Evolutionary conservation across 2,329 filamentous ascomycete species (phyloP), one percentile per base, ranked within the genome.

Genomic region (Aspergillus udagawae): DNA sequence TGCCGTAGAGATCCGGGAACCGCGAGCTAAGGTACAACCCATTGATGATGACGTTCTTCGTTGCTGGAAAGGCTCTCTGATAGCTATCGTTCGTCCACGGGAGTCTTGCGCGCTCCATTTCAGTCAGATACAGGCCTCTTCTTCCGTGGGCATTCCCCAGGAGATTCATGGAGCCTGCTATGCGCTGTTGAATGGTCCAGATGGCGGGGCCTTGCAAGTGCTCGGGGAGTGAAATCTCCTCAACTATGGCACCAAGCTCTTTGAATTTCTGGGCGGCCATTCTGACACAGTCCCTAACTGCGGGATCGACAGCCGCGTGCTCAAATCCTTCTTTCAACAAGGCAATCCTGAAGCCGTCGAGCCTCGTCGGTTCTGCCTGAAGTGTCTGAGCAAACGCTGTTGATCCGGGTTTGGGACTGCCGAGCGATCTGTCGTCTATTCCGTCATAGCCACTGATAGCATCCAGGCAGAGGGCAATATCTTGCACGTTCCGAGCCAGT

Each of bases 201-300:
- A 83, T 77, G 0, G 75, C 67, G 0, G 78, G 73, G 0, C 76
- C 80, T 14, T 74, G 64, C 17, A 68, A 60, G 63, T 84, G 81
- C 0, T 68, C 60, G 10, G 82, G 82, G 10, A 85, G 70, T 0
- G 79, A 82, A 1, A 84, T 71, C 51, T 83, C 77, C 28, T 78
- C 75, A 0, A 85, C 73, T 0, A 61, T 72, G 4, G 82, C 82
- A 0, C 82, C 82, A 0, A 84, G 71, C 0, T 72, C 65, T 41
- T 68, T 59, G 54, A 83, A 76, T 21, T 69, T 73, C 1, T 68
- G 64, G 0, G 73, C 73, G 0, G 83, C 80, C 2, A 64, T 60
- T n/a, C 73, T 67, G 14, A 84, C 79, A 0, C 72, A 70, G 0
- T 72, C 61, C 38, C 67, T 75, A 3, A 82, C 79, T 14, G 66